Conservation (phyloP, 2,329 filamentous ascomycete genomes). For the Neofusicoccum umdonicola region DNA sequence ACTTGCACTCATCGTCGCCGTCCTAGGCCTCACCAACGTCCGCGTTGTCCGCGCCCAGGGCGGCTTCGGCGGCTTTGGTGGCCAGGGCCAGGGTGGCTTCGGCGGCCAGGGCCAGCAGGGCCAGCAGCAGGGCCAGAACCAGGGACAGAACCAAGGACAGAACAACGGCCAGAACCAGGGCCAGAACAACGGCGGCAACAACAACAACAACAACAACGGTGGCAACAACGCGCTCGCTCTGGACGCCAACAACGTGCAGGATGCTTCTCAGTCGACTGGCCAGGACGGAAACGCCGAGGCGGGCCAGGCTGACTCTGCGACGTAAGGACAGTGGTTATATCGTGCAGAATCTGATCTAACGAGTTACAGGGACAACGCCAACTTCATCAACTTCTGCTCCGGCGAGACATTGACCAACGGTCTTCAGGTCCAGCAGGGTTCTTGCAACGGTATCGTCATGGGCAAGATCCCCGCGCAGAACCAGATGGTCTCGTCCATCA, state of each 20-base stretch:
- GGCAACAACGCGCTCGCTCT: constrained; percentile 28
- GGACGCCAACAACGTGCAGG: constrained; percentile 43
- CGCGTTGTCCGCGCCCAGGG: constrained; percentile 30
- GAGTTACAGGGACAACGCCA: constrained; percentile 44
- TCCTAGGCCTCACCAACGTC: constrained; percentile 12
- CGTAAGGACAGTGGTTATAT: constrained; percentile 34
- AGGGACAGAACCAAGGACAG: too few relatives aligned
- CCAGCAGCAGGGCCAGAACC: too few relatives aligned
- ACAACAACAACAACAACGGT: constrained; percentile 22
- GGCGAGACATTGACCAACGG: constrained; percentile 57
- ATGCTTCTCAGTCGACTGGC: constrained; percentile 41
- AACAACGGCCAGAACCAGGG: too few relatives aligned
- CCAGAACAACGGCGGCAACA: constrained; percentile 19
- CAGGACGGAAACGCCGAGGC: constrained; percentile 36
- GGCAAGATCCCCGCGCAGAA: constrained; percentile 51
- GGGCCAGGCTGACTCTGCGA: constrained; percentile 47
- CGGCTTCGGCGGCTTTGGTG: background rate
- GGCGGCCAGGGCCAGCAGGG: constrained; percentile 20
- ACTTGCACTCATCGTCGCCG: constrained; percentile 20
- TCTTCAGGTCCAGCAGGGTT: constrained; percentile 48
- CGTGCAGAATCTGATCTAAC: constrained; percentile 18
- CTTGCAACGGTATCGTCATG: constrained; percentile 61
- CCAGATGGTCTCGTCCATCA: constrained; percentile 57
- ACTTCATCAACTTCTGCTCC: constrained; percentile 61
- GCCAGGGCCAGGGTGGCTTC: constrained; percentile 20